Base-by-base conservation (phyloP, 306 rosid genomes). In the Argentina anserina region DNA sequence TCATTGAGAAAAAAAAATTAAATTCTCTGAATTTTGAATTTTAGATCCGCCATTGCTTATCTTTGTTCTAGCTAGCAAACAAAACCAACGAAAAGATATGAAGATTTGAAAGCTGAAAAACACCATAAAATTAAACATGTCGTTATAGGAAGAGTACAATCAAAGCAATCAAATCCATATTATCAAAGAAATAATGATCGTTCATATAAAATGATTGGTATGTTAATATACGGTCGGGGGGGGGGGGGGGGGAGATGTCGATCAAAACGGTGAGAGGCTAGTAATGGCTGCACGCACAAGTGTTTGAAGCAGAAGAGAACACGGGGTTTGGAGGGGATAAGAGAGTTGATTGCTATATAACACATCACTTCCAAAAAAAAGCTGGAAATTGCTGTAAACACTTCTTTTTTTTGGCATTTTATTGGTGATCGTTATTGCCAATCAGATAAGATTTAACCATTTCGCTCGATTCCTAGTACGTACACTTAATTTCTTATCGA, bases 221-320 rank as follows among this genome's bases (percentile, higher is more conserved):
- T 23, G 6, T 17, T 10, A 20, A 4, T 33, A n/a, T n/a, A n/a
- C n/a, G n/a, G n/a, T n/a, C n/a, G 9, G 9, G 15, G 15, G 29
- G 40, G 69, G 69, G 70, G 70, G 56, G 11, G 25, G 12, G 52
- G 12, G 14, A 34, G 5, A 17, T 21, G 14, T 41, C 43, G 42
- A 61, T 33, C 46, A 23, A 2, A 33, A 41, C 3, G 28, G 67
- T 28, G 55, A 56, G 8, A 58, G 67, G 29, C 39, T 40, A 6
- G 67, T 3, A 40, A 58, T 28, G 56, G 56, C 42, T 58, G 75
- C 65, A 18, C 66, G 41, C 28, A 56, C 66, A 71, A 0, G 75
- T 41, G 75, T 58, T 11, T 41, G 75, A 58, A 5, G 67, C 45
- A 18, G 55, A 53, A 71, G 66, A 26, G 67, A 18, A 29, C 17